Conservation (phyloP, 2,329 filamentous ascomycete genomes). For the Penicillium sp. region DNA sequence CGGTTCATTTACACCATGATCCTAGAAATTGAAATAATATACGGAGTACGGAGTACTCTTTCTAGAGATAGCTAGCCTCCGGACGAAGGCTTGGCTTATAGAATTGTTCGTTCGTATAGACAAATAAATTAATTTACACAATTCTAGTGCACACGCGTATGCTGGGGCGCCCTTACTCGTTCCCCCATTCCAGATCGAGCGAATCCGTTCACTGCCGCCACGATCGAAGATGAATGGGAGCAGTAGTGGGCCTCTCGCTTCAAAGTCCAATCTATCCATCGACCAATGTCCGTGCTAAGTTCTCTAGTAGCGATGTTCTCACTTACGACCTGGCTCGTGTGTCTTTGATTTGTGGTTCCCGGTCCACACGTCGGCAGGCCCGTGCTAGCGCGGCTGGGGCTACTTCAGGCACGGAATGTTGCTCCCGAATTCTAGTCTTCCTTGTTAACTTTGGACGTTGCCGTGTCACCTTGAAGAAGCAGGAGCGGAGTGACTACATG, state of each 20-base stretch:
- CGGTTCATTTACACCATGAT: neutral
- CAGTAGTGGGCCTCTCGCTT: neutral
- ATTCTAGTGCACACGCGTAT: neutral
- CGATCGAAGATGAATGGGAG: neutral
- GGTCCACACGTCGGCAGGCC: conserved; percentile 11
- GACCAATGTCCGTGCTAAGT: neutral
- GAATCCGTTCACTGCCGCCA: neutral
- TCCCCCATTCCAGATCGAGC: conserved; percentile 4
- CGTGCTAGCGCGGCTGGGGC: conserved; percentile 10
- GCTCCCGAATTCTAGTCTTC: conserved; percentile 8
- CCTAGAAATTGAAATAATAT: too few relatives aligned
- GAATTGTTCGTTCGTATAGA: neutral
- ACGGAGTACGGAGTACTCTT: neutral
- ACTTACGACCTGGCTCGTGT: conserved; percentile 9
- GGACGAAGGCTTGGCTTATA: neutral
- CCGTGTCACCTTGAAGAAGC: neutral
- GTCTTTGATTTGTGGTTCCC: neutral
- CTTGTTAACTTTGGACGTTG: neutral
- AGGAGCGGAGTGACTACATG: neutral
- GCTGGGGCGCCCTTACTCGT: neutral
- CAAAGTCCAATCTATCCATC: neutral
- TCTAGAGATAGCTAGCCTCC: neutral
- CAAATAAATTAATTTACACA: neutral
- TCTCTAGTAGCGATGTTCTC: neutral
- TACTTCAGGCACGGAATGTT: conserved; percentile 12